Base-by-base conservation (phyloP, 2,329 filamentous ascomycete genomes). In the Colletotrichum incanum region DNA sequence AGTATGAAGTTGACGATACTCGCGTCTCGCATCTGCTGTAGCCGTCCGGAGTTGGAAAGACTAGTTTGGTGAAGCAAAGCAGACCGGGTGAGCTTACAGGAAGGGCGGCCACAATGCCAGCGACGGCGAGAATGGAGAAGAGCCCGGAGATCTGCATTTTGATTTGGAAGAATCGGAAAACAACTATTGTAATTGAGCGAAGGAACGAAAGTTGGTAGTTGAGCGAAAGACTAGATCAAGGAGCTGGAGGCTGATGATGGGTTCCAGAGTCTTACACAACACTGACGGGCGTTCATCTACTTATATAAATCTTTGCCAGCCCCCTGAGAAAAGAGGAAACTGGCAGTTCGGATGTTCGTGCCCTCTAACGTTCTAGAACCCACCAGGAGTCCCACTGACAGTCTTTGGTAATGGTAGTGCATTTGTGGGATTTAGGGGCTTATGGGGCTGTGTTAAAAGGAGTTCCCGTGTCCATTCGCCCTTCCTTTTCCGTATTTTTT, bases 101-200 rank as follows among this genome's bases (percentile, higher is more conserved):
- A 55, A 55, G 23, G 11, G 69, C 65, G 12, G 69, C 34, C 23
- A 37, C 69, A 16, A 63, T 45, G 59, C 69, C 59, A 28, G 47
- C 69, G 14, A 26, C 52, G 28, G 69, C 69, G 20, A 72, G 59
- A 45, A 69, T 34, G 23, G 69, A 52, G 59, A 72, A 64, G 14
- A 72, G 37, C 37, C n/a, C 54, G 20, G 69, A 64, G 31, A 55
- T 54, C 59, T 69, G 65, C 65, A 72, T 72, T 43, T 64, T 72
- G 59, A 23, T 31, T 47, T 54, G 9, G n/a, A n/a, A 26, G 28
- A 18, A 8, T 50, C 6, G 37, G 23, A 49, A 41, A 34, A 39
- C 12, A 6, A 59, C 20, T 45, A 50, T 7, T 26, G 31, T 28
- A 4, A 37, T 50, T 56, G 12, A 58, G 18, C 31, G n/a, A 28